Evolutionary conservation across 257 asterid species (phyloP), one percentile per base, ranked within the genome.

Genomic region (Solanum pennellii): DNA sequence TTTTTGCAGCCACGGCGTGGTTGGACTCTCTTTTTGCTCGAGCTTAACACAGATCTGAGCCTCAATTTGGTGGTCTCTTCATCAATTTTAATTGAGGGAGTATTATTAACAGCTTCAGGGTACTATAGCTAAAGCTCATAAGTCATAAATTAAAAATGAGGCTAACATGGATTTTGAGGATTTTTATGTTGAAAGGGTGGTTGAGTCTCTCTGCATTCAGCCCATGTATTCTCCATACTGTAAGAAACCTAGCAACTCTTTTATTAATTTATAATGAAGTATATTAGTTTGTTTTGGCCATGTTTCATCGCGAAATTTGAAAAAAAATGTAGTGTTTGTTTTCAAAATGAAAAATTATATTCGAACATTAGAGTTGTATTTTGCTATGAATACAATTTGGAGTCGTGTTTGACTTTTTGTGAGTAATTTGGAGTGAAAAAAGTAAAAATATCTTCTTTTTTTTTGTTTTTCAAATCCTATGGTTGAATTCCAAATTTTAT

Each of bases 191-290:
- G 86, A 20, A 87, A 89, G 93, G 93, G 95, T 86, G 92, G 93
- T 92, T 92, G 93, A 92, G 91, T 89, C 90, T 92, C 89, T 92
- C 90, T 88, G 91, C 35, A 27, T 41, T 31, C 41, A 35, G 91
- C 89, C 92, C 2, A 65, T 62, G 87, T 47, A 82, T 90, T 87
- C 89, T 5, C 37, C 69, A 41, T 52, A n/a, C 3, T 5, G 18
- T 20, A 66, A 82, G 20, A 82, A 42, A 44, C 44, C 83, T 59
- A 87, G 71, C 89, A 41, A 44, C 89, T 89, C 89, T 89, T 47
- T 39, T 39, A 39, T 9, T 9, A 33, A 33, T 72, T 72, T 33
- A 16, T 8, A 33, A 1, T 11, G 79, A 31, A 18, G n/a, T 31
- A 31, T 18, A 4, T 18, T 33, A n/a, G 16, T 65, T 65, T 65